Evolutionary conservation across 2,329 filamentous ascomycete species (phyloP), one percentile per base, ranked within the genome.

Genomic region (Ophiostoma ulmi): DNA sequence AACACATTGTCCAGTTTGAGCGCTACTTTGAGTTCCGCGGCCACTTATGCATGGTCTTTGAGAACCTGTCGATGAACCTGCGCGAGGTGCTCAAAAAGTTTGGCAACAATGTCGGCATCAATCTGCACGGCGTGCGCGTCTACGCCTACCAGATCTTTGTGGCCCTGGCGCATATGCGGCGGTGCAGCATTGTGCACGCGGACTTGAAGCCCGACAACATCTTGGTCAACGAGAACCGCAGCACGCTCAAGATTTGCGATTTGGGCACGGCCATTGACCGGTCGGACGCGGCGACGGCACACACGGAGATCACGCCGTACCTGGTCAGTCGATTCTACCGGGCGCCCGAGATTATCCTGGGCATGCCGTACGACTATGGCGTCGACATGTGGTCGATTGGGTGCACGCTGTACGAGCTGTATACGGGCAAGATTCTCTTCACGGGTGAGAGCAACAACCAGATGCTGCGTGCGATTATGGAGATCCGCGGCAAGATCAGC

Each of bases 181-280:
- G 93, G 78, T 96, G 92, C 82, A 93, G 93, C 79, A 92, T 99
- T 78, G 87, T 99, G 69, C 95, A 99, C 78, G 94, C 94, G 17
- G 95, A 99, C 83, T 80, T 99, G 76, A 99, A 99, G 80, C 95
- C 95, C 10, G 95, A 99, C 86, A 99, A 99, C 76, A 94, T 99
- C 71, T 83, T 99, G 76, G 93, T 94, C 75, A 95, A 94, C 75
- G 92, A 97, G 74, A 88, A 84, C 72, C 90, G 91, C 72, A 97
- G 90, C 75, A 81, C 93, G 38, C 86, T 99, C 77, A 99, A 99
- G 80, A 92, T 99, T 70, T 97, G 94, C 79, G 95, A 99, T 84
- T 82, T 99, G 77, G 95, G 95, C 70, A 98, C 95, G n/a, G 95
- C 95, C 38, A 94, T 94, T 71, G 91, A 97, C 76, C 89, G 91